These are phyloP conservation scores for Cytidiella melzeri DNA, from an alignment of 768 basidiomycete species.

Conservation along the genomic window DNA sequence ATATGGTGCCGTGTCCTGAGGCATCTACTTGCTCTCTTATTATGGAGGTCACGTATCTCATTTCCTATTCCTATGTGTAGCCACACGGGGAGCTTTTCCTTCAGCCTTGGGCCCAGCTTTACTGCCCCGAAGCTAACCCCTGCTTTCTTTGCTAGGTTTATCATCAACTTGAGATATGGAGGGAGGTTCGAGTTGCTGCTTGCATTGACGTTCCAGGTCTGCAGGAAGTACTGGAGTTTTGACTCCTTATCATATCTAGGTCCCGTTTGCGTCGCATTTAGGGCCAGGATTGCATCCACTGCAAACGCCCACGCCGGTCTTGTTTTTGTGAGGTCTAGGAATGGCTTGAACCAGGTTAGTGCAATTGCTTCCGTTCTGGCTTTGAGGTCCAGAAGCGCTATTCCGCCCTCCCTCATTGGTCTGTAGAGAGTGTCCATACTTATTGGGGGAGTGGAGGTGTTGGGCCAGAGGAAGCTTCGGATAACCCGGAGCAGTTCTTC, in stretches of 20 bases:
- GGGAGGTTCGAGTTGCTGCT: neutral
- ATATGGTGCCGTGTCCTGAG: neutral
- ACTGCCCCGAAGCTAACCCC: neutral
- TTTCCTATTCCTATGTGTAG: neutral
- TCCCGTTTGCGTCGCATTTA: neutral
- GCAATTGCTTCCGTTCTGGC: constrained; percentile 4
- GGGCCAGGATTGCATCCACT: neutral
- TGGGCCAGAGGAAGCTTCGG: constrained; percentile 13
- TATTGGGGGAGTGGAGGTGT: neutral
- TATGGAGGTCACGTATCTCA: neutral
- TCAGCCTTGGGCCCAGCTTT: neutral
- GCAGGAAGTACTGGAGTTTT: constrained; percentile 1
- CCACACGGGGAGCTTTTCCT: neutral
- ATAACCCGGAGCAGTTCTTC: constrained; percentile 13
- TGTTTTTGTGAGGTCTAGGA: neutral
- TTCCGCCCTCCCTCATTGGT: constrained; percentile 2
- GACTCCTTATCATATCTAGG: neutral
- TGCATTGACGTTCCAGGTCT: neutral
- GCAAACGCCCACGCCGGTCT: neutral
- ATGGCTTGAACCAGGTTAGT: constrained; percentile 3
- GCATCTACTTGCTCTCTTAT: neutral
- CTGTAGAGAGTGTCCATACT: neutral
- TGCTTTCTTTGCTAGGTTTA: constrained; percentile 1
- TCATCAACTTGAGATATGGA: neutral
- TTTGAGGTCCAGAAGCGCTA: neutral